Percentiles rank a stretch among this genome's conserved stretches.
Evolutionary conservation across 1,139 yeast species (phyloP).

Genomic region (Debaryomyces sp.): DNA sequence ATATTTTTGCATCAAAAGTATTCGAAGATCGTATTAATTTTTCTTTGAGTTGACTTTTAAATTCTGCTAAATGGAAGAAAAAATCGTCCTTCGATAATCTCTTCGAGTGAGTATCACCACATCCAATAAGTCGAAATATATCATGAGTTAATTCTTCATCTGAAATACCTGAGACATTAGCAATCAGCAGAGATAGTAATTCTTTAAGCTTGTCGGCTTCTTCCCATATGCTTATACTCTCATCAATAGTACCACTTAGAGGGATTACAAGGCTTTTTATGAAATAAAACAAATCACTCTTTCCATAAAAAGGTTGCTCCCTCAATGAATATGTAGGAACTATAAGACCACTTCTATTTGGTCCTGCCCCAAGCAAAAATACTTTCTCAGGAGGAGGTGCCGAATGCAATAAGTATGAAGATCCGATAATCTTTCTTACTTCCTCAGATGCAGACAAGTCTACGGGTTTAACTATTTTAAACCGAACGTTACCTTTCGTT

Average conservation of each 20-base stretch:
- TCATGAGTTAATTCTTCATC: constrained; percentile 8
- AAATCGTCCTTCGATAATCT: constrained; percentile 12
- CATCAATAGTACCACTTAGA: not conserved
- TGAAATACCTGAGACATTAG: not conserved
- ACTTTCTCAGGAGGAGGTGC: constrained; percentile 20
- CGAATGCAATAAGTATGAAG: constrained; percentile 14
- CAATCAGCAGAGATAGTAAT: not conserved
- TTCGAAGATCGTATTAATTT: constrained; percentile 16
- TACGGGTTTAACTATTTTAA: constrained; percentile 9
- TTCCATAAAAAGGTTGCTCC: not conserved
- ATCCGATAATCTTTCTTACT: constrained; percentile 14
- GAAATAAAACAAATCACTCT: constrained; percentile 7
- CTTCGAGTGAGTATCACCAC: not conserved
- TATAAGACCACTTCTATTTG: constrained; percentile 6
- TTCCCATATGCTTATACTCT: not conserved
- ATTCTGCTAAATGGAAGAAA: constrained; percentile 11
- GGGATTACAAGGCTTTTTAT: not conserved
- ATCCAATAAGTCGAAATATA: constrained; percentile 6
- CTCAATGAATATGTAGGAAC: constrained; percentile 8
- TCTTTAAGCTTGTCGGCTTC: not conserved
- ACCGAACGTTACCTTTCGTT: constrained; percentile 5
- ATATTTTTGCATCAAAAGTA: constrained; percentile 14
- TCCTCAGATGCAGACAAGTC: constrained; percentile 14
- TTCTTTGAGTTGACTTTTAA: constrained; percentile 7
- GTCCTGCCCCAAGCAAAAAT: constrained; percentile 18